Base-by-base conservation (phyloP, 2,329 filamentous ascomycete species). In the Alternaria burnsii region DNA sequence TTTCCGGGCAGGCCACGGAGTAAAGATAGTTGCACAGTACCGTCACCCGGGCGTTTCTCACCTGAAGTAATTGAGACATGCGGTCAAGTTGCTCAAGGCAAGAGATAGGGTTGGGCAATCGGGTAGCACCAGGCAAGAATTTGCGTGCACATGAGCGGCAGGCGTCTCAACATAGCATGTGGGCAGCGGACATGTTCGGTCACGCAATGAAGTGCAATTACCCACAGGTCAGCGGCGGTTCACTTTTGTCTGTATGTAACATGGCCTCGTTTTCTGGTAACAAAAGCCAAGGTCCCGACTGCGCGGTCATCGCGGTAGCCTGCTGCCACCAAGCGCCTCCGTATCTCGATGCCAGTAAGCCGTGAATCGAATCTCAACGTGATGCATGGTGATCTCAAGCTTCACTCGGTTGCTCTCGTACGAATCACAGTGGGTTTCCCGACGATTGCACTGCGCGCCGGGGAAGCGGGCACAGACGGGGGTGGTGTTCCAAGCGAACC, bases 11-110 rank as follows among this genome's bases (percentile, higher is more conserved):
- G 71, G 63, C 65, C 61, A 74, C 66, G 71, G 70, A 68, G 68
- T 61, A 52, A 55, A 38, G 63, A 16, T 28, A 62, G 76, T 76
- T 73, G 62, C 71, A 78, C 73, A 62, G 67, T 72, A 74, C 68
- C 71, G 74, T 74, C 70, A 73, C 64, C 60, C 60, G 70, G 71
- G 72, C 66, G 60, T 62, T 67, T 61, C 53, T 63, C 60, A 69
- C 69, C 71, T 71, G 68, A 71, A 70, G 59, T 50, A 58, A 69
- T 73, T 77, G 73, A 78, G 71, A 77, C 76, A 76, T 76, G 73
- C 71, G 63, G 67, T 55, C 64, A 69, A 65, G 66, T 61, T 62
- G 50, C 63, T 62, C 63, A 59, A 58, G 59, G 67, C 61, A 52
- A 63, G 51, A 65, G 66, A 65, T 44, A 18, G 66, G 63, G 65